Evolutionary conservation across 2,329 filamentous ascomycete species (phyloP).

Genomic region (Botrytis squamosa): DNA sequence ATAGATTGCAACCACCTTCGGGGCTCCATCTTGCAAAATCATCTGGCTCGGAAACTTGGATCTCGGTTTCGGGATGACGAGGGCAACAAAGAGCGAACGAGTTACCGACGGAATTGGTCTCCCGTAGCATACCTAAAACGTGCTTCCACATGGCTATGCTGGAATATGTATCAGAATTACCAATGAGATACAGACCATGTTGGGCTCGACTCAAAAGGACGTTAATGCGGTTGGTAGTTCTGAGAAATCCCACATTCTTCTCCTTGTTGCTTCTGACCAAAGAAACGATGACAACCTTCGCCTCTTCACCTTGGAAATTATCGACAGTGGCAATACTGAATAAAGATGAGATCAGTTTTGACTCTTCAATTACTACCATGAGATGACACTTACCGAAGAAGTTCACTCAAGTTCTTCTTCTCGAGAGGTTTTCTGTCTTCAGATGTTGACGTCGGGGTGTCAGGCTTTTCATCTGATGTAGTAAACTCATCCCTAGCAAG

Average conservation of each 20-base stretch:
- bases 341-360: background rate
- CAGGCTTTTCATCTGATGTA: conserved; percentile 5
- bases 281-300: conserved; percentile 67
- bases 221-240: conserved; percentile 65
- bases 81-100: conserved; percentile 57
- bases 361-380: background rate
- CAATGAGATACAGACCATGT: conserved; percentile 70
- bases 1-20: conserved; percentile 53
- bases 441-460: background rate
- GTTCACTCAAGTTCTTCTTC: conserved; percentile 33
- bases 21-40: conserved; percentile 47
- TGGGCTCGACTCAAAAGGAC: conserved; percentile 65
- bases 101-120: conserved; percentile 48
- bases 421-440: conserved; percentile 16
- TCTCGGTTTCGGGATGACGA: conserved; percentile 53
- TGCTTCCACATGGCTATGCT: conserved; percentile 62
- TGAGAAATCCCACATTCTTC: conserved; percentile 62
- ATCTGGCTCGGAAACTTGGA: conserved; percentile 27
- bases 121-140: conserved; percentile 53
- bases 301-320: conserved; percentile 71
- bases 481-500: conserved; percentile 29
- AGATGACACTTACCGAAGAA: conserved; percentile 28
- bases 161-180: conserved; percentile 58
- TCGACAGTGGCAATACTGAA: conserved; percentile 58
- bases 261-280: conserved; percentile 67